Base-by-base conservation (phyloP, 208 protist genomes). In the Vickermania ingenoplastis region DNA sequence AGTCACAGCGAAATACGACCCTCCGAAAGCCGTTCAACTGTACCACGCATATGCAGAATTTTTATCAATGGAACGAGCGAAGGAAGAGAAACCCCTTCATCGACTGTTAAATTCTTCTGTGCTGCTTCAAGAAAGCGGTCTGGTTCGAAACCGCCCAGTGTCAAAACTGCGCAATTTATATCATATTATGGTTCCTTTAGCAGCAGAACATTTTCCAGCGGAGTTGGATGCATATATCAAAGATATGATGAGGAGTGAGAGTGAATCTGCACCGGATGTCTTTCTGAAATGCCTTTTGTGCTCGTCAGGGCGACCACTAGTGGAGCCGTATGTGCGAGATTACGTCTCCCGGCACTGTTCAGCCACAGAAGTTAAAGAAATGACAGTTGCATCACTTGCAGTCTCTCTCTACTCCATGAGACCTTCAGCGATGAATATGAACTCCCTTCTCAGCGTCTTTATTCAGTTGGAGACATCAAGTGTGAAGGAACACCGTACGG, bases 151-250 rank as follows among this genome's bases (percentile, higher is more conserved):
- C 17, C 36, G 36, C 11, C 36, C 17, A 21, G 52, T 52, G 41
- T 45, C 45, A n/a, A 55, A 31, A 17, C 67, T 92, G 14, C 73
- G 79, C 24, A 81, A 83, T 60, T 48, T 92, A 7, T 81, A 92
- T 53, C 85, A 92, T 65, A 78, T 89, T 31, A 82, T 92, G 30
- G 61, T 89, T 7, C 85, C 85, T 7, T 53, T 92, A 0, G 79
- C 84, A 3, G 62, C 78, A 14, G 73, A 79, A 31, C 68, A 81
- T 53, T 61, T 74, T 24, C 73, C 81, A 13, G 74, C 68, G 0
- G 53, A 45, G 1, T 59, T 79, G 17, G 27, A 63, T 7, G 23
- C 24, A n/a, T 81, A 78, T 56, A 70, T 87, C 36, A 54, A 65
- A 2, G 74, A 86, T 53, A 89, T 92, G 85, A 45, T 89, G 23